Base-by-base conservation (phyloP, 768 basidiomycete genomes). In the Terana coerulea region DNA sequence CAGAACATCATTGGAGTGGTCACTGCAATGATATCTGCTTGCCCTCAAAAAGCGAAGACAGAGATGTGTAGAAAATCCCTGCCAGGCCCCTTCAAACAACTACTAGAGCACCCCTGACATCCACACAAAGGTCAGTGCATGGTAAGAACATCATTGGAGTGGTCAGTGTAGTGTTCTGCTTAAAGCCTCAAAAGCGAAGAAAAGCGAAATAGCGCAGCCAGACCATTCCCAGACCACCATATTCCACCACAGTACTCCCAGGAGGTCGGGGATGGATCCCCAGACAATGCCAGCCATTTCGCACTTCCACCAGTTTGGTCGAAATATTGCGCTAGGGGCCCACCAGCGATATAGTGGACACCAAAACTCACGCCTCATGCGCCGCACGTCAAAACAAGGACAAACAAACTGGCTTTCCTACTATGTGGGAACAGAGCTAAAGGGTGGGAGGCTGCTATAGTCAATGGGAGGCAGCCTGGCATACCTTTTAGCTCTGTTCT, bases 281-380 rank as follows among this genome's bases (percentile, higher is more conserved):
- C 33, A 34, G 10, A 10, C 33, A 34, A 10, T 34, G 33, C 10
- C 33, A 34, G 17, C n/a, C 33, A 34, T 42, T 47, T 50, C 49
- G 40, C 47, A 43, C 46, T 49, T 55, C 29, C 33, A 9, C 25
- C 44, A 50, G 31, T 45, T 22, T 45, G 10, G 7, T 17, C 17
- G 37, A 45, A 44, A 33, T 36, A 49, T 36, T 35, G 49, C 41
- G 52, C 48, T 42, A 56, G 47, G n/a, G 42, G 47, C 44, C 52
- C 48, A 34, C 33, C 47, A 19, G 62, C 58, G 59, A 66, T 62
- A 58, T 66, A 53, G 65, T 67, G 65, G 65, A 67, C 61, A 60
- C 56, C 54, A 40, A 43, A 22, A 40, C n/a, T 40, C n/a, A 40
- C 11, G 39, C 39, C 3, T 17, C 4, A 26, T 6, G 41, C 17